Conservation (phyloP, 1,284 basidiomycete genomes). For the Takashimella koratensis region DNA sequence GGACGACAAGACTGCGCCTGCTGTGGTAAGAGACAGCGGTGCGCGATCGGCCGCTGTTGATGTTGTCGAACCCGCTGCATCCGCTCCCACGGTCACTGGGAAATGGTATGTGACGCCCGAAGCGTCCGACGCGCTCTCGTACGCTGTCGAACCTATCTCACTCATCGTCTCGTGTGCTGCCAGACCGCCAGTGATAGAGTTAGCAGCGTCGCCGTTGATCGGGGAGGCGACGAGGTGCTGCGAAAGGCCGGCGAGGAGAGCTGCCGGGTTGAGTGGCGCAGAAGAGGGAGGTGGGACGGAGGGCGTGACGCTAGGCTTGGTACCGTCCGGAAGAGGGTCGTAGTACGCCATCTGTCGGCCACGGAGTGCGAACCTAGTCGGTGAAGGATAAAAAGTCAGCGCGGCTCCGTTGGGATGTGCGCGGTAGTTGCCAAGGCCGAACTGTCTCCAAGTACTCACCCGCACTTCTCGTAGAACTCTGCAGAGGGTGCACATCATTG, state of each 20-base stretch:
- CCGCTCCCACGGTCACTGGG: slow-evolving; percentile 11
- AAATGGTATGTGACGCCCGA: slow-evolving; percentile 27
- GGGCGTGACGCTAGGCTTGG: slow-evolving; percentile 2
- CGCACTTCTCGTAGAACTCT: slow-evolving; percentile 98
- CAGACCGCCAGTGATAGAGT: too few species aligned
- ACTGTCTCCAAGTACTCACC: slow-evolving; percentile 45
- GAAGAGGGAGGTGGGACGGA: neutral
- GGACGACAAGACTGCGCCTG: neutral
- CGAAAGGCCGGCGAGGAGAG: neutral
- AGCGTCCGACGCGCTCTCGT: slow-evolving; percentile 2
- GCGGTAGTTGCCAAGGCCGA: too few species aligned
- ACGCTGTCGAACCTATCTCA: neutral
- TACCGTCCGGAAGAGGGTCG: slow-evolving; percentile 1
- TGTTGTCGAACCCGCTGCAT: slow-evolving; percentile 20
- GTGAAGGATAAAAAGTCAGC: neutral
- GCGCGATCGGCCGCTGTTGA: slow-evolving; percentile 11
- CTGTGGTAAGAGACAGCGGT: neutral
- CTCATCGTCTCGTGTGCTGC: neutral
- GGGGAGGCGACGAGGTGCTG: neutral
- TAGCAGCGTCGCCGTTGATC: neutral
- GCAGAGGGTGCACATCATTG: slow-evolving; percentile 6
- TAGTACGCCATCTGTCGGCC: slow-evolving; percentile 37
- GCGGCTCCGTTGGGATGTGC: too few species aligned
- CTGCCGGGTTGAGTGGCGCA: neutral
- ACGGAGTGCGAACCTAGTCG: slow-evolving; percentile 14